These are phyloP conservation scores for Vaucheria bursata DNA, from an alignment of 352 stramenopile species.

Conservation along the genomic window DNA sequence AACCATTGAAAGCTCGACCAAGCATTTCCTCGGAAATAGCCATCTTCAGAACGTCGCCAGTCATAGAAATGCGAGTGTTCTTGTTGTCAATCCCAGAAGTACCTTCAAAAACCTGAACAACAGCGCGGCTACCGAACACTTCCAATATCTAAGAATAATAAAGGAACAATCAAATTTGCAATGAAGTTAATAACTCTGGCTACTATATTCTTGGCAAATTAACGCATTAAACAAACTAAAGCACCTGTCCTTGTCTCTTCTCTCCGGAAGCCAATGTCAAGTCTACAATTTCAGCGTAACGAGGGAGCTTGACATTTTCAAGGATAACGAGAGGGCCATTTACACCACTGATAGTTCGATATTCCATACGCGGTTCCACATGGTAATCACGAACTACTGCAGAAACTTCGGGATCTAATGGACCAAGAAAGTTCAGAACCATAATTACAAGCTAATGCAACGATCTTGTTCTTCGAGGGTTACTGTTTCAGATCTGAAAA, in stretches of 20 bases:
- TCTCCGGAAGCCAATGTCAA: conserved; percentile 90
- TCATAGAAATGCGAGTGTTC: conserved; percentile 96
- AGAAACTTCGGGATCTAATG: conserved; percentile 31
- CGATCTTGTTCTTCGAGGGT: too few species aligned
- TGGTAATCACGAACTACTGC: conserved; percentile 55
- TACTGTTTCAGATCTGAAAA: too few species aligned
- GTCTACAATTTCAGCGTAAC: conserved; percentile 98
- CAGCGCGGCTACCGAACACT: conserved; percentile 88
- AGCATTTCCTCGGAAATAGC: conserved; percentile 99
- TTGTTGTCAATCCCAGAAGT: conserved; percentile 97
- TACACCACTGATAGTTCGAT: conserved; percentile 94
- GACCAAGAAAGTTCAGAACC: conserved; percentile 6
- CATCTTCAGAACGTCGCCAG: conserved; percentile 97
- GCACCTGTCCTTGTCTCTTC: conserved; percentile 71
- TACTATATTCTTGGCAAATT: background rate
- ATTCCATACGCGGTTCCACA: conserved; percentile 57
- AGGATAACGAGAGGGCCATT: conserved; percentile 97
- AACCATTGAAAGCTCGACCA: conserved; percentile 57
- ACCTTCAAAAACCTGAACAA: conserved; percentile 94
- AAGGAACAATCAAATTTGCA: too few species aligned
- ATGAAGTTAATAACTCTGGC: background rate
- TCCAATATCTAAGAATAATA: conserved; percentile 96
- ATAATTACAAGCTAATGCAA: too few species aligned
- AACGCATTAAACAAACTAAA: too few species aligned
- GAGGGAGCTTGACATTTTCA: conserved; percentile 98